Conservation (phyloP, 2,329 filamentous ascomycete species). For the Talaromyces sp. region DNA sequence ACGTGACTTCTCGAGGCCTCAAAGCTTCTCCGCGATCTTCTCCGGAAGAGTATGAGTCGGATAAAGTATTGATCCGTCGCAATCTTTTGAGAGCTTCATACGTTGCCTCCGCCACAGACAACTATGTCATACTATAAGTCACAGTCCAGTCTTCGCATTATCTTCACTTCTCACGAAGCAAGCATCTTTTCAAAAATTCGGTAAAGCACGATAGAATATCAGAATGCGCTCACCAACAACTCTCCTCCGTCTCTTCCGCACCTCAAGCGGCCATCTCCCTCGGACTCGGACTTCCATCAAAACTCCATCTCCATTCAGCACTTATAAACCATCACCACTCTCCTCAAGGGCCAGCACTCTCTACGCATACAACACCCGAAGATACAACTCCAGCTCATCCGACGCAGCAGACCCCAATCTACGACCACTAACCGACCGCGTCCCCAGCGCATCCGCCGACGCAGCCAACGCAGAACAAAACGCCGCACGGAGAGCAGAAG, state of each 20-base stretch:
- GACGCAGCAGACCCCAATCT: conserved; percentile 23
- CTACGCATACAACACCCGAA: conserved; percentile 18
- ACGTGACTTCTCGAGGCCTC: neutral
- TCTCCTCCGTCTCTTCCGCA: conserved; percentile 25
- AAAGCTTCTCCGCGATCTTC: conserved; percentile 17
- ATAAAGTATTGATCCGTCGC: conserved; percentile 28
- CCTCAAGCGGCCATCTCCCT: conserved; percentile 19
- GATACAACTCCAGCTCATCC: conserved; percentile 32
- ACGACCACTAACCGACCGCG: conserved; percentile 35
- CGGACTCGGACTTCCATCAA: conserved; percentile 20
- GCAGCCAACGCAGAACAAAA: conserved; percentile 35
- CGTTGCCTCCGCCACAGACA: conserved; percentile 4
- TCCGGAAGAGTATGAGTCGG: conserved; percentile 25
- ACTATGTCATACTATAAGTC: neutral
- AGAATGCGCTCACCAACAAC: conserved; percentile 24
- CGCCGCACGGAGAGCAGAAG: conserved; percentile 36
- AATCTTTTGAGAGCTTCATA: conserved; percentile 14
- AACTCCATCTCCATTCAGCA: neutral
- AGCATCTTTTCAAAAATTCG: neutral
- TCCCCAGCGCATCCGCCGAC: conserved; percentile 27
- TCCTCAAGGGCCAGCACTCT: neutral
- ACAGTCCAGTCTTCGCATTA: neutral
- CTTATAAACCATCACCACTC: conserved; percentile 2
- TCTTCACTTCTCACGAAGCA: neutral
- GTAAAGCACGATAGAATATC: neutral